phyloP scores from a whole-genome alignment of 1,139 yeast genomes.

The Entelexis sorbosivorans region DNA sequence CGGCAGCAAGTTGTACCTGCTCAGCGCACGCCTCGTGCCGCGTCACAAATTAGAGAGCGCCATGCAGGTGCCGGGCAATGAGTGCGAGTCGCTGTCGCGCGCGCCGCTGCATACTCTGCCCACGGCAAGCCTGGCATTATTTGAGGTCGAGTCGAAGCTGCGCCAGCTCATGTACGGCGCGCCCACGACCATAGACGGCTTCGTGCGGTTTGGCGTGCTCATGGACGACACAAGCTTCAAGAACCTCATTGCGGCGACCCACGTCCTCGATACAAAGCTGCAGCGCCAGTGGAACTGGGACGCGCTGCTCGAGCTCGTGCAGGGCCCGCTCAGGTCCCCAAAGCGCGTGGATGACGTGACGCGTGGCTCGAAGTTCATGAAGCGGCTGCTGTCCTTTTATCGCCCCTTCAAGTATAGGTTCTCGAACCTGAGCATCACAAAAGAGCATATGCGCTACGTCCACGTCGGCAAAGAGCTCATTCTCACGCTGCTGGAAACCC shows the following conservation, averaged over 20 bases:
- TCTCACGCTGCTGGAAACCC: slow-evolving; percentile 49
- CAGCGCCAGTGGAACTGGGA: slow-evolving; percentile 86
- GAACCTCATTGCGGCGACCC: slow-evolving; percentile 53
- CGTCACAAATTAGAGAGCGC: slow-evolving; percentile 25
- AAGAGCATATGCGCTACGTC: slow-evolving; percentile 45
- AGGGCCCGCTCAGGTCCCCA: slow-evolving; percentile 68
- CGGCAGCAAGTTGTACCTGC: slow-evolving; percentile 48
- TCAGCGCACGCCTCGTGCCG: slow-evolving; percentile 49
- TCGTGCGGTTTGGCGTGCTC: slow-evolving; percentile 39
- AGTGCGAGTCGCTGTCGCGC: slow-evolving; percentile 24
- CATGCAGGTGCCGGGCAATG: slow-evolving; percentile 27
- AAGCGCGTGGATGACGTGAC: slow-evolving; percentile 65
- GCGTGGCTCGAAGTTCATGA: slow-evolving; percentile 74
- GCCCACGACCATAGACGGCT: slow-evolving; percentile 12
- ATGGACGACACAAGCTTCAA: slow-evolving; percentile 66
- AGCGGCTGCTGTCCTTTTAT: slow-evolving; percentile 72
- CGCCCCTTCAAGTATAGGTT: slow-evolving; percentile 85
- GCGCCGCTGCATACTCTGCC: slow-evolving; percentile 25
- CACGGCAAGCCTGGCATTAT: slow-evolving; percentile 21
- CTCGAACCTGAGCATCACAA: slow-evolving; percentile 45
- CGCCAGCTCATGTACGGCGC: slow-evolving; percentile 1
- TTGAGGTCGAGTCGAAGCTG: slow-evolving; percentile 19
- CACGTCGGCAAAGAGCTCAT: slow-evolving; percentile 65
- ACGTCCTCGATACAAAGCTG: slow-evolving; percentile 66
- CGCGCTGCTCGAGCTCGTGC: slow-evolving; percentile 51